These are phyloP conservation scores for Phytophthora pistaciae DNA, from an alignment of 352 stramenopile species.

Conservation along the genomic window DNA sequence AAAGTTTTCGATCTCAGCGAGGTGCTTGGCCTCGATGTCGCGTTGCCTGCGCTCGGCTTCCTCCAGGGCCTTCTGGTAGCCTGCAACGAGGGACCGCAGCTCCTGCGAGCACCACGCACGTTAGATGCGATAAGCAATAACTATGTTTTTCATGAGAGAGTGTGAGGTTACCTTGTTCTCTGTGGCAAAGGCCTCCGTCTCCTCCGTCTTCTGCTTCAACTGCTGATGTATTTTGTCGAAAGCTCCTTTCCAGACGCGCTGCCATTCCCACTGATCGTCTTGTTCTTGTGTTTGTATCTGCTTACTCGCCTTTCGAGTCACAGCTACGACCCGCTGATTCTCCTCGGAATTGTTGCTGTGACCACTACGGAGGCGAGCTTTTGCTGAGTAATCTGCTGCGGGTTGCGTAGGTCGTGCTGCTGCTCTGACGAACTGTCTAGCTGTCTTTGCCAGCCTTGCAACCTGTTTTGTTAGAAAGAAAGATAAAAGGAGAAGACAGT, in stretches of 20 bases:
- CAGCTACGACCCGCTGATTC: not conserved
- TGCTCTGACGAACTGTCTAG: constrained; percentile 2
- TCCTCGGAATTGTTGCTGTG: constrained; percentile 21
- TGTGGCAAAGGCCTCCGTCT: constrained; percentile 38
- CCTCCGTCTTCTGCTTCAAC: constrained; percentile 40
- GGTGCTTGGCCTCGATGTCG: constrained; percentile 48
- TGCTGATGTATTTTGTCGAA: constrained; percentile 69
- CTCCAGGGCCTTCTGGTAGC: constrained; percentile 53
- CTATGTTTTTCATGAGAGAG: not conserved
- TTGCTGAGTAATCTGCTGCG: constrained; percentile 1
- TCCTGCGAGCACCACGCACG: constrained; percentile 32
- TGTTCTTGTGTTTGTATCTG: constrained; percentile 68
- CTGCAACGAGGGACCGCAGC: constrained; percentile 48
- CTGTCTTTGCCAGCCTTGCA: constrained; percentile 23
- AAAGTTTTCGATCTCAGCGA: constrained; percentile 55
- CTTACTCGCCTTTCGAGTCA: constrained; percentile 45
- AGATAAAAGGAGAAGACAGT: not conserved
- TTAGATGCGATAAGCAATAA: not conserved
- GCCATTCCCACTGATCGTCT: constrained; percentile 77
- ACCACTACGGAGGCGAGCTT: not conserved
- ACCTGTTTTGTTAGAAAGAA: constrained; percentile 26
- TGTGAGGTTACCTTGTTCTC: constrained; percentile 54
- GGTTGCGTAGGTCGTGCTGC: constrained; percentile 3
- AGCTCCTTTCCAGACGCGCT: constrained; percentile 74
- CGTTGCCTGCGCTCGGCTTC: constrained; percentile 34